Base-by-base conservation (phyloP, 1,139 yeast species). In the Chernovozyma sophiae-reginae region DNA sequence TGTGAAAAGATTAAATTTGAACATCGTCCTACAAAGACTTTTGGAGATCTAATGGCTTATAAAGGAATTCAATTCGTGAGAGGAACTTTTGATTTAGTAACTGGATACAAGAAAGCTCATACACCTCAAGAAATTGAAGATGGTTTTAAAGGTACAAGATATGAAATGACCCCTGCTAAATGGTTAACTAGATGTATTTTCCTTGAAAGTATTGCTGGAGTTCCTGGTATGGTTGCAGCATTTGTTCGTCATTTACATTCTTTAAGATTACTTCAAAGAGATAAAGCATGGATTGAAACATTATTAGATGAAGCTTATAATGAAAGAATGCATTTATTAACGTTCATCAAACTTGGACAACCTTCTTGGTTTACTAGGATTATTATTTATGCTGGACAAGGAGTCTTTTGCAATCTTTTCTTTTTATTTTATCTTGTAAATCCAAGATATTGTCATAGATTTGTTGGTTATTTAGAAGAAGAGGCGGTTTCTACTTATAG, bases 381-480 rank as follows among this genome's bases (percentile, higher is more conserved):
- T 13, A 66, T 81, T 59, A 68, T 83, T 8, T 76, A 76, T 46
- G 60, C 74, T 32, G 89, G 85, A 2, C 92, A 83, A 52, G 90
- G 90, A 10, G 76, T 82, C 3, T 83, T 83, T 55, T 74, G 79
- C 57, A 82, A 82, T 56, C 38, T 72, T 19, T 83, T 83, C 65
- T 82, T 83, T 57, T 55, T 80, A 37, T 61, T 72, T 31, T 83
- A 83, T 57, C 59, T 83, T 39, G 45, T 74, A 29, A 68, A 73
- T 42, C 90, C 92, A 12, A 69, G 70, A 35, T 72, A 79, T 39
- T 82, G 90, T 48, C 92, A 83, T 51, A 62, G 92, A 42, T 81
- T 83, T 54, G 92, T 83, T 32, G 92, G 92, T 2, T 82, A 83
- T 54, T 65, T 83, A 32, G 92, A 83, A 55, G 92, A 83, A 53